Conservation (phyloP, 768 basidiomycete species). For the Leccinum aurantiacum region DNA sequence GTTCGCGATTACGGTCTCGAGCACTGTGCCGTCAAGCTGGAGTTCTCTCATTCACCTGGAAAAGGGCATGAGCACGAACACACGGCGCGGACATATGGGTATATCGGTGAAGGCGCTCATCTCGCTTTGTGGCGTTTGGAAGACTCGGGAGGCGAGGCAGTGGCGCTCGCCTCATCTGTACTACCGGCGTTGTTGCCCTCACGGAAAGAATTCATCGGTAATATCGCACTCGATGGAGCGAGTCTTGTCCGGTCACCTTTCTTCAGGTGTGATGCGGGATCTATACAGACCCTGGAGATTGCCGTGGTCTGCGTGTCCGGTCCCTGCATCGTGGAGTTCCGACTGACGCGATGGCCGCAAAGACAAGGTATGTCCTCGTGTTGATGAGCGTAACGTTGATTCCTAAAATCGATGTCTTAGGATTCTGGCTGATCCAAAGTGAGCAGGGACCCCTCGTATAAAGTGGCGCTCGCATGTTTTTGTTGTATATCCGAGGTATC, state of each 20-base stretch:
- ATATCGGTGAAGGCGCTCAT: conserved; percentile 16
- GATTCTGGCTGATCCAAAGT: conserved; percentile 22
- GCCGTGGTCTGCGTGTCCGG: conserved; percentile 22
- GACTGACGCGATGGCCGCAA: conserved; percentile 14
- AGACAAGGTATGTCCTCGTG: conserved; percentile 25
- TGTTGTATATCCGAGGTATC: no score
- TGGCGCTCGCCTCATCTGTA: conserved; percentile 5
- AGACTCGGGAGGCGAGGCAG: conserved; percentile 3
- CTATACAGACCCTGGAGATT: conserved; percentile 23
- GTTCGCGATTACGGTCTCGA: conserved; percentile 28
- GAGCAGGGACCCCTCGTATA: conserved; percentile 5
- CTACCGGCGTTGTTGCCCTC: conserved; percentile 14
- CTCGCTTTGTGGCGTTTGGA: conserved; percentile 22
- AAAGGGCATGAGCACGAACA: conserved; percentile 3
- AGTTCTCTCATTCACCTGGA: conserved; percentile 3
- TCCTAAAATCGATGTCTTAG: conserved; percentile 5
- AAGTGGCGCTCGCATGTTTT: not conserved
- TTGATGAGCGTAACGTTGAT: not conserved
- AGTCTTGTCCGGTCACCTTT: conserved; percentile 8
- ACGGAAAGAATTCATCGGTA: conserved; percentile 16
- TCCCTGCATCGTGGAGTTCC: conserved; percentile 25
- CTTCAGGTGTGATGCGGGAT: conserved; percentile 17
- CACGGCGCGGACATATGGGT: conserved; percentile 14
- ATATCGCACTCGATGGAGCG: conserved; percentile 17
- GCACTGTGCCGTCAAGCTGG: conserved; percentile 16